These are phyloP conservation scores for Pelargonium citronellum DNA, from an alignment of 441 rosid species.

Conservation along the genomic window DNA sequence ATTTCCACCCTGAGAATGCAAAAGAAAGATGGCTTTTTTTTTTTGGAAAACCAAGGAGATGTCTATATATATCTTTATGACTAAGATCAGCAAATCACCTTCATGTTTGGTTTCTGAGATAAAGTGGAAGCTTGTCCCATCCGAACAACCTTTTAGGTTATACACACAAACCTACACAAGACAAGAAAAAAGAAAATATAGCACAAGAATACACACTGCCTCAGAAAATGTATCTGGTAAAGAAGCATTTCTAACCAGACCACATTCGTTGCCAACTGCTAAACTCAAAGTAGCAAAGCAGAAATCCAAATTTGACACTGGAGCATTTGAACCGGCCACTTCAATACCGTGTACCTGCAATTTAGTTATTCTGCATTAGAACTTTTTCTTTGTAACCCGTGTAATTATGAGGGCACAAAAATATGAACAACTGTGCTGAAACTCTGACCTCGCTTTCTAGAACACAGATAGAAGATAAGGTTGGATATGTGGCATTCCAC, in stretches of 20 bases:
- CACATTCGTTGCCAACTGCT: constrained; percentile 58
- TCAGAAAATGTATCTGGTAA: background rate
- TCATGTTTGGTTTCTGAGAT: constrained; percentile 43
- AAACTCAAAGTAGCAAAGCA: constrained; percentile 43
- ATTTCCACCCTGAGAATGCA: background rate
- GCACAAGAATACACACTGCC: background rate
- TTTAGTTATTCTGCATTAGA: constrained; percentile 18
- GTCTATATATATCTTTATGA: background rate
- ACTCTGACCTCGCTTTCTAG: constrained; percentile 43
- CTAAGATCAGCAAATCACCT: constrained; percentile 28
- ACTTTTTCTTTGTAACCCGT: constrained; percentile 3
- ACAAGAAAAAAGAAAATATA: constrained; percentile 11
- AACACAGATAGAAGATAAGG: constrained; percentile 33
- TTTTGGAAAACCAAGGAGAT: background rate
- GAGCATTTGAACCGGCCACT: constrained; percentile 33
- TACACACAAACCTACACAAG: constrained; percentile 47
- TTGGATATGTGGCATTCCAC: constrained; percentile 51
- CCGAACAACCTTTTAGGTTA: constrained; percentile 31
- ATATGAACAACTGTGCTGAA: constrained; percentile 4
- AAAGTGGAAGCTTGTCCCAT: constrained; percentile 32
- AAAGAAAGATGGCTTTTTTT: constrained; percentile 11
- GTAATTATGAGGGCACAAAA: constrained; percentile 7
- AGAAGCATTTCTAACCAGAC: constrained; percentile 48
- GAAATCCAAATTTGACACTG: constrained; percentile 45
- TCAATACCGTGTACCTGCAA: constrained; percentile 42